Conservation (phyloP, 129 eudicot species). For the Lactuca saligna region DNA sequence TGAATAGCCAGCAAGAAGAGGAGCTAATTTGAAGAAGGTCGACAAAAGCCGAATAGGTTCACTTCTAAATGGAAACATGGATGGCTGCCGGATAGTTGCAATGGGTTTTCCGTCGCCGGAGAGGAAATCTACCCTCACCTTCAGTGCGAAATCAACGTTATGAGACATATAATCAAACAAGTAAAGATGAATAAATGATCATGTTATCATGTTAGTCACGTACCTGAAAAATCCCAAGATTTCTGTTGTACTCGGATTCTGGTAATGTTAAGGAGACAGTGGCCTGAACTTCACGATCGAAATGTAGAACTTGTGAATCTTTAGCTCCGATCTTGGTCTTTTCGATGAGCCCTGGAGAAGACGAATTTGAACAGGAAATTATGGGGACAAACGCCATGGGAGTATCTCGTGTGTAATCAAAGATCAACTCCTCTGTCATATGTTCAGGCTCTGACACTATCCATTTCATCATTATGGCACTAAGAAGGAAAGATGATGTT, state of each 20-base stretch:
- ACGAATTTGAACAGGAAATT: conserved; percentile 32
- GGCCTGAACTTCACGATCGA: conserved; percentile 60
- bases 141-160: conserved; percentile 13
- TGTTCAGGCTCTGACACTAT: conserved; percentile 67
- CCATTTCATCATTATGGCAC: conserved; percentile 54
- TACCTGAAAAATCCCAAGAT: conserved; percentile 96
- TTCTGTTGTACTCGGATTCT: conserved; percentile 81
- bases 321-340: conserved; percentile 32
- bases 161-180: background rate
- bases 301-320: conserved; percentile 50
- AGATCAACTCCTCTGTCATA: conserved; percentile 50
- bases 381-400: conserved; percentile 80
- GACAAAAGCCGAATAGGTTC: conserved; percentile 59
- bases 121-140: conserved; percentile 85
- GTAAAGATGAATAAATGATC: no score
- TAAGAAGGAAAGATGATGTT: conserved; percentile 54
- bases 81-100: conserved; percentile 64
- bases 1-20: conserved; percentile 71
- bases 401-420: conserved; percentile 64
- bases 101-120: conserved; percentile 52
- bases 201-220: background rate
- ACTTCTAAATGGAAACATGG: conserved; percentile 76
- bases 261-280: conserved; percentile 68
- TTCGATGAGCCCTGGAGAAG: conserved; percentile 18
- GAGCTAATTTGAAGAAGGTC: conserved; percentile 64